Evolutionary conservation across 225 moss, liverwort and hornwort genomes (phyloP), one percentile per base, ranked within the genome.

Genomic region (Anthoceros angustus): DNA sequence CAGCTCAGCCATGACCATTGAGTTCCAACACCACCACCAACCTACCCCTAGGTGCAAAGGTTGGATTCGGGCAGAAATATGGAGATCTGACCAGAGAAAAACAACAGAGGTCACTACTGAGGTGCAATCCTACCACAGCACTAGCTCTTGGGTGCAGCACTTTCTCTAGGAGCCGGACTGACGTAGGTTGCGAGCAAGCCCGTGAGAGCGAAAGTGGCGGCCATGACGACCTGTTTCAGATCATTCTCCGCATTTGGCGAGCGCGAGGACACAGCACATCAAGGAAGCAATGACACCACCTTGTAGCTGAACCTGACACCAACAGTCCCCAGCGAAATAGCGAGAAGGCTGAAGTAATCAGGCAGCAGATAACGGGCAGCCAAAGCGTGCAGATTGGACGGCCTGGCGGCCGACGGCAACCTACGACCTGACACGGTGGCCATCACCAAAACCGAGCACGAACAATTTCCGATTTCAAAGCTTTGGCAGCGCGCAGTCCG

Each of bases 191-290:
- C 80, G 45, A 95, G 75, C 62, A 91, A 60, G 42, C 88, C 91
- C 95, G 90, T 95, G 18, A 84, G 77, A 62, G 91, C 88, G 72
- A 95, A 92, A 79, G 92, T 92, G 6, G 79, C 70, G 18, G 91
- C 95, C 95, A 89, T 92, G 43, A 98, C 66, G 62, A 92, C 83
- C 69, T 98, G 91, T 71, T 95, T 95, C 76, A 98, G 67, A 73
- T 98, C 95, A 40, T 82, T 79, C 65, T 98, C 92, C n/a, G 83
- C 74, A 75, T 82, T 89, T 84, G 25, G 83, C 82, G 8, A 87
- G 80, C 40, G 91, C 75, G 70, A 92, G 87, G 4, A 84, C 81
- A 49, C 92, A 77, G 74, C 82, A 98, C 64, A 98, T 84, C 72
- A 92, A 76, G 14, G 88, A 66, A 98, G 74, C 88, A 83, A 98